Conservation (phyloP, 352 stramenopile species). For the Blastocystis sp. region DNA sequence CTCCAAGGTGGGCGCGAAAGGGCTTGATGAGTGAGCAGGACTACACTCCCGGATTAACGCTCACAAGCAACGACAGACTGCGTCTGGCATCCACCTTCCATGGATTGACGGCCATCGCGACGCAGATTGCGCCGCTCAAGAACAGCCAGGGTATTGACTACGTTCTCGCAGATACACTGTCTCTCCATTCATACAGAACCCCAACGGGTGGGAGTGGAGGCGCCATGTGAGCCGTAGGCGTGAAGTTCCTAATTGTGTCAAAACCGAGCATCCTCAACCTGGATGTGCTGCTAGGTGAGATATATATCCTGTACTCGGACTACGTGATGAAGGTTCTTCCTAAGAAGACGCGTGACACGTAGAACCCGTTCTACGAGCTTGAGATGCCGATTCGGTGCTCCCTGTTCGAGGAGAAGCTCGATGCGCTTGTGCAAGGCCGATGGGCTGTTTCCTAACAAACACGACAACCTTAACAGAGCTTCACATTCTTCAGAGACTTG, state of each 20-base stretch:
- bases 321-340: conserved; percentile 82
- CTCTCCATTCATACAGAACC: conserved; percentile 85
- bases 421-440: conserved; percentile 79
- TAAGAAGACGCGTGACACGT: not conserved
- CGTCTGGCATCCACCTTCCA: conserved; percentile 88
- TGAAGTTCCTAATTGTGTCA: conserved; percentile 89
- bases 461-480: conserved; percentile 48
- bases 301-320: conserved; percentile 88
- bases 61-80: conserved; percentile 85
- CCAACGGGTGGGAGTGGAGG: conserved; percentile 75
- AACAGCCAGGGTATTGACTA: conserved; percentile 83
- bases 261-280: conserved; percentile 80
- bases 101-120: conserved; percentile 85
- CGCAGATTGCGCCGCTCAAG: conserved; percentile 71
- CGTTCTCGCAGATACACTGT: conserved; percentile 84
- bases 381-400: conserved; percentile 89
- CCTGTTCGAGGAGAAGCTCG: conserved; percentile 84
- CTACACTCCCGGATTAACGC: conserved; percentile 78
- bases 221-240: not conserved
- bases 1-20: not conserved
- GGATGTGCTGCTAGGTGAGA: conserved; percentile 79
- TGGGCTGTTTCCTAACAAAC: conserved; percentile 13
- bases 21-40: not conserved
- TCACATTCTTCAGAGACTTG: conserved; percentile 40
- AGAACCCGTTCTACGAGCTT: conserved; percentile 88